A percentile compares a stretch with the other conserved stretches of the same genome.
phyloP scores from a whole-genome alignment of 139 green algal genomes.

The Closterium sp. region DNA sequence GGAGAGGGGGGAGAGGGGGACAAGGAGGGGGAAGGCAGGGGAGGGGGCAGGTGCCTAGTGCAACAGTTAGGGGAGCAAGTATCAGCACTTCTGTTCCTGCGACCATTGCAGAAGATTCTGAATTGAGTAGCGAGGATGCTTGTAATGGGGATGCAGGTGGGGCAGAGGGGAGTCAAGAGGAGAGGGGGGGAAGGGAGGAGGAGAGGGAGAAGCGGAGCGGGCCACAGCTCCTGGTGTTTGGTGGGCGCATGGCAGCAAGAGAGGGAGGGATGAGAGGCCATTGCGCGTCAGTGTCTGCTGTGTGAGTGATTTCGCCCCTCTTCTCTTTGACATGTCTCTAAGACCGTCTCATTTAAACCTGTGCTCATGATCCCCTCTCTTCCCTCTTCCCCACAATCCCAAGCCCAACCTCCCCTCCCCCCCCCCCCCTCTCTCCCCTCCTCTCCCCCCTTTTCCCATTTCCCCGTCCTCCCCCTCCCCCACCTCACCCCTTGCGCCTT shows the following conservation, averaged over 20 bases:
- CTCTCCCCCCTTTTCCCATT: too few relatives aligned
- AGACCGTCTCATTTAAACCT: too few relatives aligned
- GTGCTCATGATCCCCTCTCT: too few relatives aligned
- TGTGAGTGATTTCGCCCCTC: background rate
- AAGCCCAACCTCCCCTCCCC: too few relatives aligned
- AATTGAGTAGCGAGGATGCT: background rate
- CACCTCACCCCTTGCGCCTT: background rate
- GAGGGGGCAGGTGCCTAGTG: background rate
- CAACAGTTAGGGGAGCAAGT: background rate
- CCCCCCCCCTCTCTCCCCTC: background rate
- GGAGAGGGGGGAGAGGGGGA: background rate
- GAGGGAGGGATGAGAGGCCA: background rate
- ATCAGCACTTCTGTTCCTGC: background rate
- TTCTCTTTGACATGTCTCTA: background rate
- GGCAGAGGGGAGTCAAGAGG: too few relatives aligned
- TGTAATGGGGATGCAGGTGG: background rate
- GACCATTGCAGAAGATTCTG: background rate
- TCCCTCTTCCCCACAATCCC: too few relatives aligned
- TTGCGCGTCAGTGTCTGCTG: background rate
- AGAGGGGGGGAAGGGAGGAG: too few relatives aligned
- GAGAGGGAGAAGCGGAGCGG: too few relatives aligned
- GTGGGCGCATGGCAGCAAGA: background rate
- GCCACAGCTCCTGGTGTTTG: background rate
- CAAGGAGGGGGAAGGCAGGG: background rate
- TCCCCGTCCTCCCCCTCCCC: background rate